Conservation (phyloP, 495 filamentous ascomycete species). For the Podospora comata region DNA sequence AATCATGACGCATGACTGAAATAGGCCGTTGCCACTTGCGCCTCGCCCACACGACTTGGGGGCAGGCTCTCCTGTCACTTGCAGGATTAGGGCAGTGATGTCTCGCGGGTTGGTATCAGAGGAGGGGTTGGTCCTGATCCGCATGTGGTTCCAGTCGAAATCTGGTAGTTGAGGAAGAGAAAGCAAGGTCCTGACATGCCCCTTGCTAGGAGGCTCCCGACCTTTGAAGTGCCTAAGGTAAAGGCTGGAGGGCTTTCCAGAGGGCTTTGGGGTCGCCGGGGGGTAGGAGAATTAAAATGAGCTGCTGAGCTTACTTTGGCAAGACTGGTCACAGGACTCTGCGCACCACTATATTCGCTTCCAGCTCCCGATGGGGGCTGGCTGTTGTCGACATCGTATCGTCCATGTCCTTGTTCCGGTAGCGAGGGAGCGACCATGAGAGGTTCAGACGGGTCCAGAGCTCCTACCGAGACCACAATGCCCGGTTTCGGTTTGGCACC, state of each 20-base stretch:
- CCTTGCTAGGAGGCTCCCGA: constrained; percentile 8
- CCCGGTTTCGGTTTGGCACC: constrained; percentile 8
- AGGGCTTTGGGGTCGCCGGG: constrained; percentile 4
- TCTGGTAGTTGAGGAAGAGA: constrained; percentile 26
- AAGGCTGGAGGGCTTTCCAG: constrained; percentile 25
- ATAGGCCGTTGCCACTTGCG: constrained; percentile 28
- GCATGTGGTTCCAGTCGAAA: constrained; percentile 23
- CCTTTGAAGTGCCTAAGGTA: constrained; percentile 24
- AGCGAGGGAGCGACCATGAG: background rate
- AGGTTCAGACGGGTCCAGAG: constrained; percentile 2
- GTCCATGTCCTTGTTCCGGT: background rate
- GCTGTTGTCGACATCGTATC: background rate
- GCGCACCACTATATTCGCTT: background rate
- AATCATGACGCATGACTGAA: constrained; percentile 33
- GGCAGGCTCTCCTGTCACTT: constrained; percentile 31
- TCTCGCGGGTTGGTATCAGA: constrained; percentile 27
- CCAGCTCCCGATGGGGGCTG: background rate
- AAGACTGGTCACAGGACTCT: background rate
- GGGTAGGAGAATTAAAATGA: too few species aligned
- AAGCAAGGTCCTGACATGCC: constrained; percentile 20
- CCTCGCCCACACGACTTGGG: constrained; percentile 28
- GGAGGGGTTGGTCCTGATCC: constrained; percentile 20
- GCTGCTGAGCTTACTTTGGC: background rate
- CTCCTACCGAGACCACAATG: constrained; percentile 21
- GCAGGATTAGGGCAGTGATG: constrained; percentile 33